Conservation (phyloP, 2,329 filamentous ascomycete species). For the Biscogniauxia mediterranea region DNA sequence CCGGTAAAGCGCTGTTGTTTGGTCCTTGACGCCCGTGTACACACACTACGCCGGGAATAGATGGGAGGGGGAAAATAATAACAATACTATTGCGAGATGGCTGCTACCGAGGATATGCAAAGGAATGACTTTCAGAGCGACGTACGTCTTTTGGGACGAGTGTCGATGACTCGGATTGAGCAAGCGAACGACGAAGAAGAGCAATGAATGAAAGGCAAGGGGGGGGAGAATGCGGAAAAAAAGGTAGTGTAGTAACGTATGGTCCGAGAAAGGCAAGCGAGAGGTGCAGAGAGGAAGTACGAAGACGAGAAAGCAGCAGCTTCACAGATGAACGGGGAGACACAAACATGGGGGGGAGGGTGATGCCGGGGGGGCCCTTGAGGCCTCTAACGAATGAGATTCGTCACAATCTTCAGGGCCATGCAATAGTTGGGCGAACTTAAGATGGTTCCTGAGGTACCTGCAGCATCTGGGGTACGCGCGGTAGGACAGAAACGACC, state of each 20-base stretch:
- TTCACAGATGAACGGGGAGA: background rate
- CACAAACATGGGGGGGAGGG: background rate
- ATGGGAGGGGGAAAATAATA: background rate
- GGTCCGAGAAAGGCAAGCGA: background rate
- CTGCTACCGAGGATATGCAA: background rate
- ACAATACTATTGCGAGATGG: conserved; percentile 8
- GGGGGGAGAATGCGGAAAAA: background rate
- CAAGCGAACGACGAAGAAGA: background rate
- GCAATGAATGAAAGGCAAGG: background rate
- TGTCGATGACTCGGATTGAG: background rate
- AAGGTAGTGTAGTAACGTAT: background rate
- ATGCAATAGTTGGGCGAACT: background rate
- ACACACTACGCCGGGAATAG: background rate
- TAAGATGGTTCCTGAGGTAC: background rate
- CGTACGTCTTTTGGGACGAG: background rate
- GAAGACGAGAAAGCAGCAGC: background rate
- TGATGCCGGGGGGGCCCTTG: background rate
- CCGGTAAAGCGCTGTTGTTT: conserved; percentile 9
- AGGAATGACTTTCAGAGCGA: background rate
- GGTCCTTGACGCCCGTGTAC: conserved; percentile 10
- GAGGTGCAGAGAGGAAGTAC: background rate
- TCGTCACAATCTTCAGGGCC: background rate
- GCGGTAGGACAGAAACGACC: background rate
- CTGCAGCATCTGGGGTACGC: conserved; percentile 4
- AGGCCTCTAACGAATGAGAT: background rate